phyloP scores from a whole-genome alignment of 2,329 filamentous ascomycete genomes.

The Colletotrichum abscissum region DNA sequence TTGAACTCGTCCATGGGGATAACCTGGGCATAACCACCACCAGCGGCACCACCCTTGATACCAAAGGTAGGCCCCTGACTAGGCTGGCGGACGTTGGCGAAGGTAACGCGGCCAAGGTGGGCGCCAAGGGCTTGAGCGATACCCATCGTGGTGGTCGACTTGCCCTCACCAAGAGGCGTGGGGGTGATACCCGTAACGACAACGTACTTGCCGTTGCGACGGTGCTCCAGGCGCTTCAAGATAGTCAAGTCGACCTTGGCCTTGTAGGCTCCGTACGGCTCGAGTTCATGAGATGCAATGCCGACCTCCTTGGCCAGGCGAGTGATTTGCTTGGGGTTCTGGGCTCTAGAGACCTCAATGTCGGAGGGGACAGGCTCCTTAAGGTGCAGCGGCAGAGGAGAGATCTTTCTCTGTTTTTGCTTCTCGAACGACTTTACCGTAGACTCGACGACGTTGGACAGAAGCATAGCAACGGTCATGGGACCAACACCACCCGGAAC shows the following conservation, averaged over 20 bases:
- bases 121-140: constrained; percentile 92
- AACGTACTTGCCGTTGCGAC: constrained; percentile 89
- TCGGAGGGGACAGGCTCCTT: constrained; percentile 90
- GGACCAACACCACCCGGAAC: constrained; percentile 97
- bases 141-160: constrained; percentile 97
- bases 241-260: constrained; percentile 91
- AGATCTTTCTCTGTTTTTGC: constrained; percentile 82
- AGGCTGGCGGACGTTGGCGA: constrained; percentile 96
- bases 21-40: constrained; percentile 98
- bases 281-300: constrained; percentile 87
- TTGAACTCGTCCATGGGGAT: constrained; percentile 99
- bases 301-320: constrained; percentile 87
- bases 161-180: constrained; percentile 95
- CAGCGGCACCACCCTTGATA: constrained; percentile 97
- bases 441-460: constrained; percentile 94
- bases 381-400: constrained; percentile 85
- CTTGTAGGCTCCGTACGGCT: constrained; percentile 95
- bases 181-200: constrained; percentile 96
- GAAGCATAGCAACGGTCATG: constrained; percentile 98
- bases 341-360: constrained; percentile 89
- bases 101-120: constrained; percentile 87
- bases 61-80: constrained; percentile 98
- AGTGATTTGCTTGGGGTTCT: constrained; percentile 92
- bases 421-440: constrained; percentile 84
- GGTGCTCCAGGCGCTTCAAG: constrained; percentile 86